A percentile compares a stretch with the other conserved stretches of the same genome.
Evolutionary conservation across 768 basidiomycete species (phyloP).

Genomic region (Boletus rubroflammeus): DNA sequence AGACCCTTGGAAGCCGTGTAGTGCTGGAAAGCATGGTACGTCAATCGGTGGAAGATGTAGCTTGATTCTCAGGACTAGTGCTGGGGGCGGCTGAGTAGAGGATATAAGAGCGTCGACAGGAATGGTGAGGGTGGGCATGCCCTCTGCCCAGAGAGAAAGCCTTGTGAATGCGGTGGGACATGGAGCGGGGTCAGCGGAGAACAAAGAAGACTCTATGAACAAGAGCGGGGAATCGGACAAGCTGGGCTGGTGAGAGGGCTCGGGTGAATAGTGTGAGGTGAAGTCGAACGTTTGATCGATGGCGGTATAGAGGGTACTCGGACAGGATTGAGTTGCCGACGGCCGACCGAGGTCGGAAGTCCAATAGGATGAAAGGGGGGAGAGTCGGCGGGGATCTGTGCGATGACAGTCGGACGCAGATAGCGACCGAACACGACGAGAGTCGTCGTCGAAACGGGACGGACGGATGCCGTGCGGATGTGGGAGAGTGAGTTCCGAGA

Average conservation of each 20-base stretch:
- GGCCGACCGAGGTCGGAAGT: constrained; percentile 23
- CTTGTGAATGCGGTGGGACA: constrained; percentile 32
- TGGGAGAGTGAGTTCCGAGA: constrained; percentile 26
- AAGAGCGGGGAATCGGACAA: constrained; percentile 31
- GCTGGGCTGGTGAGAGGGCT: constrained; percentile 17
- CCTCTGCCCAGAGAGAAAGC: constrained; percentile 60
- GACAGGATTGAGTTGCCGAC: constrained; percentile 25
- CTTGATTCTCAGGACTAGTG: constrained; percentile 53
- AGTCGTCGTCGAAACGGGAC: constrained; percentile 26
- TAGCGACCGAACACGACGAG: constrained; percentile 30
- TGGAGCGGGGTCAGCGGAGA: constrained; percentile 32
- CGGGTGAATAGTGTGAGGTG: constrained; percentile 23
- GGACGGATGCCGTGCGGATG: constrained; percentile 20
- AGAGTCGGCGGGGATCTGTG: constrained; percentile 32
- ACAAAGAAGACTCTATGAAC: constrained; percentile 25
- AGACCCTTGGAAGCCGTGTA: constrained; percentile 61
- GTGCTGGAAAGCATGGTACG: constrained; percentile 47
- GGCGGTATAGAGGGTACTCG: constrained; percentile 24
- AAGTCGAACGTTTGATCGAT: constrained; percentile 17
- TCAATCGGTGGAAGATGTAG: constrained; percentile 56
- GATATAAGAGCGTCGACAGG: constrained; percentile 53
- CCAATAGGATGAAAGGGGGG: constrained; percentile 31
- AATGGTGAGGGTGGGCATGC: constrained; percentile 61
- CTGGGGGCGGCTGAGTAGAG: constrained; percentile 36
- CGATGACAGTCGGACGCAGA: constrained; percentile 28